Percentiles rank a stretch among this genome's conserved stretches.
Evolutionary conservation across 257 asterid species (phyloP).

Genomic region (Primulina tabacum): DNA sequence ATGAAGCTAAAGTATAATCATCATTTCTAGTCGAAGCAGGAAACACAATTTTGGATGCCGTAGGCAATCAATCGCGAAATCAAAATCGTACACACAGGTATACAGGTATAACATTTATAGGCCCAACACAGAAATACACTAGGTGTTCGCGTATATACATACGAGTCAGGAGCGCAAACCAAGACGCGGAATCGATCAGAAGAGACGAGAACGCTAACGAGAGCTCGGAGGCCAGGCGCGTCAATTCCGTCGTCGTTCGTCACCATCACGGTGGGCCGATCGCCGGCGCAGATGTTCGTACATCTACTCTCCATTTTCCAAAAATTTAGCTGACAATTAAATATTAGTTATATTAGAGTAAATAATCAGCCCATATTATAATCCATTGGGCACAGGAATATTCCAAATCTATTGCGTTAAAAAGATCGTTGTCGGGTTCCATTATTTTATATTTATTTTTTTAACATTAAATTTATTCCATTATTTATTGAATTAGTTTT

Average conservation of each 20-base stretch:
- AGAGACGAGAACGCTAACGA: constrained; percentile 63
- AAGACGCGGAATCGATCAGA: constrained; percentile 64
- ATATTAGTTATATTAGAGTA: no score
- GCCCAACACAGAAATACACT: constrained; percentile 1
- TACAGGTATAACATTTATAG: background rate
- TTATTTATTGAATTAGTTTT: no score
- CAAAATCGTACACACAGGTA: background rate
- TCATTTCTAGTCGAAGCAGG: no score
- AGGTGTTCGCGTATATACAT: background rate
- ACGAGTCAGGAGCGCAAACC: constrained; percentile 34
- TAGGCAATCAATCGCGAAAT: background rate
- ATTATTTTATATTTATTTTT: no score
- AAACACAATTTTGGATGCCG: background rate
- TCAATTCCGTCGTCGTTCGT: constrained; percentile 96
- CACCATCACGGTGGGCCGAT: constrained; percentile 66
- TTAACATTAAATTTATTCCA: no score
- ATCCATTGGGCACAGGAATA: no score
- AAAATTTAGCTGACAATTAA: background rate
- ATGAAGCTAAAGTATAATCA: no score
- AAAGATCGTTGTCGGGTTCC: no score
- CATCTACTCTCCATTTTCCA: constrained; percentile 32
- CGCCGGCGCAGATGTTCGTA: constrained; percentile 33
- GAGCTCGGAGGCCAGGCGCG: constrained; percentile 77
- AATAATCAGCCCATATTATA: no score
- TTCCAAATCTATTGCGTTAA: no score